Evolutionary conservation across 192 early-diverging fungal genomes (phyloP).

Genomic region (Gryganskiella cystojenkinii): DNA sequence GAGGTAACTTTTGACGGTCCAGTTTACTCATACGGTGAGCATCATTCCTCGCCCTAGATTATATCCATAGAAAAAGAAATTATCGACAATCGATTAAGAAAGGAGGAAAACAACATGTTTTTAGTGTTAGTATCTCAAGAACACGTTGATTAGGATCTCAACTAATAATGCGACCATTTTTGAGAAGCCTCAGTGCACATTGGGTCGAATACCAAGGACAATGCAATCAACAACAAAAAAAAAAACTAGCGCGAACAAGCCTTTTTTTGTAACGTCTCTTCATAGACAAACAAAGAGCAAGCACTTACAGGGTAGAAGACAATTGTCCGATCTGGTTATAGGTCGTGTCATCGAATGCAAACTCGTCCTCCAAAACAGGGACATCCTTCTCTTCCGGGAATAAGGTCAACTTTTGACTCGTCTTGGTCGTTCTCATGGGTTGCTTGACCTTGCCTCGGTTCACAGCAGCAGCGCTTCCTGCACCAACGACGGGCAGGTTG

Average conservation of each 20-base stretch:
- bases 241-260: not conserved
- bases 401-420: conserved; percentile 92
- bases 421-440: conserved; percentile 90
- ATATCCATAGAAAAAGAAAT: not conserved
- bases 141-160: conserved; percentile 47
- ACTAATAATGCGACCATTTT: conserved; percentile 16
- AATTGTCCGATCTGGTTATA: conserved; percentile 82
- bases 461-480: conserved; percentile 1
- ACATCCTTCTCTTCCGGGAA: conserved; percentile 82
- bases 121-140: not conserved
- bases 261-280: not conserved
- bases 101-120: too few relatives aligned
- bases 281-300: not conserved
- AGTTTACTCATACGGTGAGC: conserved; percentile 80
- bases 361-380: conserved; percentile 46
- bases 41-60: conserved; percentile 62
- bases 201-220: too few relatives aligned
- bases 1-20: conserved; percentile 76
- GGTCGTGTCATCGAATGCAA: conserved; percentile 62
- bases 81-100: not conserved
- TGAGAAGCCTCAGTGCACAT: not conserved
- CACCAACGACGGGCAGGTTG: conserved; percentile 20
- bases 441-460: conserved; percentile 64
- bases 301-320: conserved; percentile 48
- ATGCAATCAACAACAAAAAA: too few relatives aligned